Base-by-base conservation (phyloP, 2,329 filamentous ascomycete genomes). In the Dothideomycetes sp. region DNA sequence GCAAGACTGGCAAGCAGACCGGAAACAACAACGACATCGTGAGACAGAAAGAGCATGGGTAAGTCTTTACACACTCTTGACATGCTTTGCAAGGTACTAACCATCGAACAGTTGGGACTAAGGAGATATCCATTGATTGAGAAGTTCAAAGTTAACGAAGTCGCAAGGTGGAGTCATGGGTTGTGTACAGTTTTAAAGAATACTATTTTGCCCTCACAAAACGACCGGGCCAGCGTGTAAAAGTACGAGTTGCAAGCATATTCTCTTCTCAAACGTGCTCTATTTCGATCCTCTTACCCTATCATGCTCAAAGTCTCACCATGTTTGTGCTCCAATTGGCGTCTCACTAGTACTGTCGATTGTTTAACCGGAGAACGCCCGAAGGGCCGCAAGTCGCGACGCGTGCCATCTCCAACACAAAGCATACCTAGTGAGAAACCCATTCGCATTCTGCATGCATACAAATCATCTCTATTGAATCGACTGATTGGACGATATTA, bases 41-140 rank as follows among this genome's bases (percentile, higher is more conserved):
- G 40, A 73, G 85, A 58, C 80, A 87, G 63, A 89, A 85, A 64
- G 82, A 89, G 49, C 78, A 76, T 49, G 84, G 84, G 82, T 86
- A 67, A 66, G 77, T 57, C 27, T 16, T n/a, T n/a, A n/a, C n/a
- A n/a, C n/a, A n/a, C n/a, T 15, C 17, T 22, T 9, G 24, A 13
- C 16, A 7, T 22, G 8, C 17, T 8, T 16, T 17, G 7, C 17
- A 34, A 15, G n/a, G 24, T 31, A 28, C 35, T 39, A 24, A 39
- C 27, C 16, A 6, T n/a, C 20, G 10, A 18, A 38, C 24, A 30
- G 18, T 10, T 40, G 37, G 37, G 37, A 40, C 22, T 40, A 16
- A 33, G 29, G n/a, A n/a, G n/a, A n/a, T n/a, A n/a, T 19, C 7
- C 24, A 28, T 15, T 13, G 33, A 28, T 10, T 20, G 18, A 36